Base-by-base conservation (phyloP, 2,329 filamentous ascomycete genomes). In the Paecilomyces dactylethromorphus region DNA sequence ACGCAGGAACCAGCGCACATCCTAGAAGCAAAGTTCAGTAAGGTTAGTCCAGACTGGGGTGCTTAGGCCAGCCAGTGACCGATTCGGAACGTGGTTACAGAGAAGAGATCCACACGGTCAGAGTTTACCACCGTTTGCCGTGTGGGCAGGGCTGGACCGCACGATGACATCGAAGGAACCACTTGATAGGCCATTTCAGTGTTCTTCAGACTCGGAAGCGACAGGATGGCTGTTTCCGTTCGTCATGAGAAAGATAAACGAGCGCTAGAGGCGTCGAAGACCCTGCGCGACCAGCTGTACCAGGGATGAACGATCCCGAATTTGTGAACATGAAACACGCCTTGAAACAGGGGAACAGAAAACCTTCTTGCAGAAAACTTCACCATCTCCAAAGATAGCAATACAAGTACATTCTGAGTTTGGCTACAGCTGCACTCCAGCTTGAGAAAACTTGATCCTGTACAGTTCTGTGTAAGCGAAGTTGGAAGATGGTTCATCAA, bases 1-100 rank as follows among this genome's bases (percentile, higher is more conserved):
- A 60, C 63, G 59, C 65, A 69, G 66, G 65, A 65, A 65, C 64
- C 51, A 26, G 52, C 63, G 56, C 55, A 58, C 33, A 57, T 35
- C 33, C 50, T 59, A 51, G 45, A 52, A 58, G 55, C 26, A 24
- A 52, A 52, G 22, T 52, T 52, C n/a, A 52, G 26, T 24, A 2
- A 52, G 29, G 50, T n/a, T 24, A 21, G 15, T 13, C n/a, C 50
- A 15, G 22, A 52, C 8, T 52, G 11, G 3, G 13, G 50, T 13
- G 50, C 50, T 24, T 12, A 52, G 24, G 13, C 50, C 50, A 52
- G 13, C 50, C 21, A 29, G 50, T 24, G 22, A 52, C 21, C 22
- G 50, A 29, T 26, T 21, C 50, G 29, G 50, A 52, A 52, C 50
- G 22, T 52, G 50, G 50, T 29, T 12, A 52, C 50, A 52, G 50